Evolutionary conservation across 257 asterid genomes (phyloP).

Genomic region (Paraleonurus japonicus): DNA sequence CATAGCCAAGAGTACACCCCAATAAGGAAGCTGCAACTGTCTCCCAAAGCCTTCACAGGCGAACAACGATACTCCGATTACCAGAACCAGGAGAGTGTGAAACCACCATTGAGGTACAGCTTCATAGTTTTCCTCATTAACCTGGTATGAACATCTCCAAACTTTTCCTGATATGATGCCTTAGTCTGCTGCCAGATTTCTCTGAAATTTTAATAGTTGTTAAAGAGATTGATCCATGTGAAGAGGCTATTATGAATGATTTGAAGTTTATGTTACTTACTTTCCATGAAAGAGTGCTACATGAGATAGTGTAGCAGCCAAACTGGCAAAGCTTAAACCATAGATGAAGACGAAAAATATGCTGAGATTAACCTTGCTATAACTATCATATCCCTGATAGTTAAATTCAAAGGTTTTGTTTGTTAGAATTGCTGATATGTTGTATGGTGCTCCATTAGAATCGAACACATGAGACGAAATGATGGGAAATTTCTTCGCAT

Average conservation of each 20-base stretch:
- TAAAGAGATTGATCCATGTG: neutral
- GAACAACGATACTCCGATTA: constrained; percentile 37
- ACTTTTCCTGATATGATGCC: constrained; percentile 51
- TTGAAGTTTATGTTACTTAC: constrained; percentile 40
- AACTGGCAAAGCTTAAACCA: constrained; percentile 55
- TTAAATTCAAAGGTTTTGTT: constrained; percentile 45
- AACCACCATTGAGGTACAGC: constrained; percentile 86
- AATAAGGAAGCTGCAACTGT: constrained; percentile 65
- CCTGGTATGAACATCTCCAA: constrained; percentile 63
- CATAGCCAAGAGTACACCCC: constrained; percentile 64
- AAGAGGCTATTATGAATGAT: neutral
- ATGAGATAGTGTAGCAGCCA: constrained; percentile 65
- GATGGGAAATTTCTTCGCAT: constrained; percentile 54
- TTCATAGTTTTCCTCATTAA: constrained; percentile 66
- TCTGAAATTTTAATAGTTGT: constrained; percentile 24
- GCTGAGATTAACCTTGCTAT: constrained; percentile 60
- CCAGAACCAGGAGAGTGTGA: constrained; percentile 37
- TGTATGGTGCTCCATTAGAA: constrained; percentile 46
- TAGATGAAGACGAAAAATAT: constrained; percentile 46
- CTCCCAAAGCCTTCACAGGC: constrained; percentile 60
- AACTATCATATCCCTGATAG: constrained; percentile 44
- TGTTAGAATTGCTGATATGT: constrained; percentile 39
- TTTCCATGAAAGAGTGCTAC: constrained; percentile 66
- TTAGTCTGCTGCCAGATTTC: constrained; percentile 61
- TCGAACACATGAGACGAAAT: constrained; percentile 61